Conservation (phyloP, 192 early-diverging fungal genomes). For the Cladochytrium replicatum region DNA sequence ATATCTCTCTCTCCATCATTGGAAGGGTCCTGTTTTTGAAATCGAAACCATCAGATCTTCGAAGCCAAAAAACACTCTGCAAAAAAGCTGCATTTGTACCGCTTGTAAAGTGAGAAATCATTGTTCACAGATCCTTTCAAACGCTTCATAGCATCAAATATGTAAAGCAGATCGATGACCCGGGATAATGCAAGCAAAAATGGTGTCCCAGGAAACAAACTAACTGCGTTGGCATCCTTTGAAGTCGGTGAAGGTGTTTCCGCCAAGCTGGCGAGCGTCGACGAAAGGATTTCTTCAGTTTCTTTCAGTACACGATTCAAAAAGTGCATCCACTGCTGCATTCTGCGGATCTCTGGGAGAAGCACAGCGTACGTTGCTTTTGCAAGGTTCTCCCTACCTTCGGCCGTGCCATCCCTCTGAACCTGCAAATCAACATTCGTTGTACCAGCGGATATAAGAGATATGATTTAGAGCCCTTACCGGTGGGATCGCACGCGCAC, state of each 20-base stretch:
- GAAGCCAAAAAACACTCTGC: neutral
- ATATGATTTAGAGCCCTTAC: slow-evolving; percentile 2
- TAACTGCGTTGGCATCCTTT: slow-evolving; percentile 7
- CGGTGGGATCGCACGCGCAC: slow-evolving; percentile 34
- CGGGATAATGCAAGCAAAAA: slow-evolving; percentile 26
- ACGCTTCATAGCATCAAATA: slow-evolving; percentile 43
- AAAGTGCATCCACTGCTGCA: slow-evolving; percentile 34
- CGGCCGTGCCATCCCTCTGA: slow-evolving; percentile 21
- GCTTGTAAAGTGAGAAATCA: slow-evolving; percentile 43
- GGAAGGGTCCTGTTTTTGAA: slow-evolving; percentile 14
- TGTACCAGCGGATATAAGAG: slow-evolving; percentile 4
- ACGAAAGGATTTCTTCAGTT: too few species aligned
- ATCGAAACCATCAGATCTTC: neutral
- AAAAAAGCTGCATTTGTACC: slow-evolving; percentile 26
- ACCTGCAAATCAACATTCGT: slow-evolving; percentile 7
- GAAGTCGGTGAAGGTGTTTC: too few species aligned
- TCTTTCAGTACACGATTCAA: neutral
- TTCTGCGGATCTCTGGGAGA: slow-evolving; percentile 28
- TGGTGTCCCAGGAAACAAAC: slow-evolving; percentile 21
- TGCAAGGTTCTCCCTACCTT: slow-evolving; percentile 21
- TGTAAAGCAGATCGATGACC: slow-evolving; percentile 30
- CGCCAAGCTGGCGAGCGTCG: too few species aligned
- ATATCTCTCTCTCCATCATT: slow-evolving; percentile 6
- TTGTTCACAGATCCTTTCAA: slow-evolving; percentile 45
- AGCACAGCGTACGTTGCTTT: slow-evolving; percentile 23